Percentiles rank a stretch among this genome's conserved stretches.
phyloP scores from a whole-genome alignment of 2,329 filamentous ascomycete species.

The Elsinoe fawcettii region DNA sequence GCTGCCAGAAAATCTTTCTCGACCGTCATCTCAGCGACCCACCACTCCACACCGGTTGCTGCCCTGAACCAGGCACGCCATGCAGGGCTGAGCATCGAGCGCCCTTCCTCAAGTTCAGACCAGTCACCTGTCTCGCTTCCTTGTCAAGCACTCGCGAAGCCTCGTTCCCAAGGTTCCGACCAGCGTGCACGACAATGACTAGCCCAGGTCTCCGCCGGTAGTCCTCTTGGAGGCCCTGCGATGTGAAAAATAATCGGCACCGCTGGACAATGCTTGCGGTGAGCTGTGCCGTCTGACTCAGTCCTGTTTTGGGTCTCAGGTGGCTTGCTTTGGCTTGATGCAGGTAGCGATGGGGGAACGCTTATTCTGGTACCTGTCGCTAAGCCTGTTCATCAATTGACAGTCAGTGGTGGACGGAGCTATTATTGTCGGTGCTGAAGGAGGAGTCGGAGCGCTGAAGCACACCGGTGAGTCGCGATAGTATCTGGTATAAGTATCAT shows the following conservation, averaged over 20 bases:
- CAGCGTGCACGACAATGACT: background rate
- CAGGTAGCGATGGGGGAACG: background rate
- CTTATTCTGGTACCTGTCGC: background rate
- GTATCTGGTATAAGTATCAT: background rate
- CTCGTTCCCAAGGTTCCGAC: background rate
- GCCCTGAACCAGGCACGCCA: background rate
- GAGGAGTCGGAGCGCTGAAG: background rate
- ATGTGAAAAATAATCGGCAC: background rate
- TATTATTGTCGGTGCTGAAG: slow-evolving; percentile 1
- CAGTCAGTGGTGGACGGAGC: background rate
- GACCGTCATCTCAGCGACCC: background rate
- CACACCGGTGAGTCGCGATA: background rate
- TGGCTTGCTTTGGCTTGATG: background rate
- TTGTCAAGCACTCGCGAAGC: slow-evolving; percentile 2
- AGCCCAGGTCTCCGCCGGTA: background rate
- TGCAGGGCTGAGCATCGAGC: slow-evolving; percentile 2
- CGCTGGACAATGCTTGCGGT: background rate
- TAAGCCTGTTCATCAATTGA: background rate
- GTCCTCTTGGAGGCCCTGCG: background rate
- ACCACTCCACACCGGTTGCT: background rate
- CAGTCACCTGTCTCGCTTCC: background rate
- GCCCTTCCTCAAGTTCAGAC: background rate
- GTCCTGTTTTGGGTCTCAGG: background rate
- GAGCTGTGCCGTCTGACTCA: background rate
- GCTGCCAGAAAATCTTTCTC: background rate